Evolutionary conservation across 2,329 filamentous ascomycete genomes (phyloP).

Genomic region (Metarhizium rileyi): DNA sequence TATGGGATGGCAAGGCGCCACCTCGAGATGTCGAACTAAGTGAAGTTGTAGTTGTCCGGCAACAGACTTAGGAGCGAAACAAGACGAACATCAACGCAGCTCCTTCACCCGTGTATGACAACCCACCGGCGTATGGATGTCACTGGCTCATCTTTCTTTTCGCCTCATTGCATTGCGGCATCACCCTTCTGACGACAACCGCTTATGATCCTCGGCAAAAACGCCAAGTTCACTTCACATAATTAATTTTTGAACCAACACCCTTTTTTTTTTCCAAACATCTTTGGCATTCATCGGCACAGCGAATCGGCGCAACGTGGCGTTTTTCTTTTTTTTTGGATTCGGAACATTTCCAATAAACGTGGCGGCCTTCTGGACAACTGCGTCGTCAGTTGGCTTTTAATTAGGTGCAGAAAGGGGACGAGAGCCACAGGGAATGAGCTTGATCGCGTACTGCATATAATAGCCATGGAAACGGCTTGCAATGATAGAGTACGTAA

Average conservation of each 20-base stretch:
- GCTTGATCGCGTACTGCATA: conserved; percentile 18
- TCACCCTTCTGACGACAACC: conserved; percentile 5
- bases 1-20: conserved; percentile 28
- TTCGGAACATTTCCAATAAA: not conserved
- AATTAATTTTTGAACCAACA: conserved; percentile 22
- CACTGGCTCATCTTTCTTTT: conserved; percentile 4
- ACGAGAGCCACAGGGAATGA: conserved; percentile 5
- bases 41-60: conserved; percentile 35
- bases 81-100: not conserved
- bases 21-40: conserved; percentile 34
- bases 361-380: not conserved
- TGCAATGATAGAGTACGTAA: conserved; percentile 28
- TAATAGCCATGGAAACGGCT: conserved; percentile 16
- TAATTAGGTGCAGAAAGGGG: conserved; percentile 15
- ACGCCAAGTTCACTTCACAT: conserved; percentile 5
- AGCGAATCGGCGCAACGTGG: conserved; percentile 29
- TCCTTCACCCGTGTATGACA: not conserved
- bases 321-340: conserved; percentile 13
- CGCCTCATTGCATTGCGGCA: conserved; percentile 3
- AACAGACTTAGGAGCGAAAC: conserved; percentile 9
- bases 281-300: conserved; percentile 32
- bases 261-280: conserved; percentile 16
- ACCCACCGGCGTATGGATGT: not conserved
- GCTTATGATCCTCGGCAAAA: conserved; percentile 18
- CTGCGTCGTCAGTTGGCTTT: conserved; percentile 1